Conservation (phyloP, 805 yeast species). For the Clavispora phyllophila region DNA sequence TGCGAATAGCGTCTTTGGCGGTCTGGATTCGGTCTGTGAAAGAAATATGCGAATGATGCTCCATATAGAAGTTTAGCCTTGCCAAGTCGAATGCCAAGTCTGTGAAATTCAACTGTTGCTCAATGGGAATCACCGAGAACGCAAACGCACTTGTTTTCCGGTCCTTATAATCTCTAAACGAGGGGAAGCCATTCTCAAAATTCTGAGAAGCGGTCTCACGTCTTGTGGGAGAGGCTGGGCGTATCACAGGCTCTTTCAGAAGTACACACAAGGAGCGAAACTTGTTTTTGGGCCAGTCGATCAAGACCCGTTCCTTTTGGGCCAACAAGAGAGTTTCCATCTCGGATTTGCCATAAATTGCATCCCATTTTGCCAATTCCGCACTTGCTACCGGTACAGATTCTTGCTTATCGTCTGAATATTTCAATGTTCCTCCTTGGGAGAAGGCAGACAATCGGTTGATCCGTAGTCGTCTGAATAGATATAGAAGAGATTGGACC, state of each 20-base stretch:
- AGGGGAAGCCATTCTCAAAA: slow-evolving; percentile 11
- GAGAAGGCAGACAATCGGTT: slow-evolving; percentile 41
- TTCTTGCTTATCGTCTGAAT: slow-evolving; percentile 14
- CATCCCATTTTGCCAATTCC: slow-evolving; percentile 42
- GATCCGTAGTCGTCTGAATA: slow-evolving; percentile 48
- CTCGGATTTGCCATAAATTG: slow-evolving; percentile 44
- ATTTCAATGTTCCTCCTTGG: slow-evolving; percentile 16
- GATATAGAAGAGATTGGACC: slow-evolving; percentile 52
- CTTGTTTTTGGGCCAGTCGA: slow-evolving; percentile 64
- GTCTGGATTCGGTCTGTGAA: slow-evolving; percentile 33
- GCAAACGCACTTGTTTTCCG: slow-evolving; percentile 16
- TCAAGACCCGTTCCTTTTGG: slow-evolving; percentile 61
- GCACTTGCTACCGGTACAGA: slow-evolving; percentile 2
- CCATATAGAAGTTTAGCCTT: slow-evolving; percentile 49
- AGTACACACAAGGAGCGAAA: slow-evolving; percentile 58
- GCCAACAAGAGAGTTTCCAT: slow-evolving; percentile 39
- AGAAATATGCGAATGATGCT: slow-evolving; percentile 42
- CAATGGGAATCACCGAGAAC: slow-evolving; percentile 20
- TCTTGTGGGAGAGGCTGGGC: slow-evolving; percentile 19
- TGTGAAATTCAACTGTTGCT: slow-evolving; percentile 11
- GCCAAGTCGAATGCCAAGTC: slow-evolving; percentile 28
- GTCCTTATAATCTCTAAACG: slow-evolving; percentile 21
- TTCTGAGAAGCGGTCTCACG: slow-evolving; percentile 4
- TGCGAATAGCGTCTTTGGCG: slow-evolving; percentile 25
- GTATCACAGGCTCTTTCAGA: slow-evolving; percentile 39